Conservation (phyloP, 1,284 basidiomycete species). For the Xanthoconium separans region DNA sequence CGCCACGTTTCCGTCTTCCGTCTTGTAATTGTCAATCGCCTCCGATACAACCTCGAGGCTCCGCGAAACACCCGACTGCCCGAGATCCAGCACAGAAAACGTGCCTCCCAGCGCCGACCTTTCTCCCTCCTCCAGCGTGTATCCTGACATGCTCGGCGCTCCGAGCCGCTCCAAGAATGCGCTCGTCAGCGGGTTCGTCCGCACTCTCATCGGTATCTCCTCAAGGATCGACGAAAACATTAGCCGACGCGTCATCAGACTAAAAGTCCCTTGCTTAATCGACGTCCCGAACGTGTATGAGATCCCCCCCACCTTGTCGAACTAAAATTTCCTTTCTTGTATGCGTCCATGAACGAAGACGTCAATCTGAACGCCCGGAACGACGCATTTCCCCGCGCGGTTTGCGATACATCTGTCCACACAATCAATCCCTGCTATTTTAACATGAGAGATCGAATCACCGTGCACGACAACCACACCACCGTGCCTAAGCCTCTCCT, state of each 20-base stretch:
- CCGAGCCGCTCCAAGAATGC: conserved; percentile 82
- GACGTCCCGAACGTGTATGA: neutral
- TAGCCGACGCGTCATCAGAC: conserved; percentile 82
- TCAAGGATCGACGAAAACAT: conserved; percentile 90
- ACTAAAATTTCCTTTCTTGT: conserved; percentile 87
- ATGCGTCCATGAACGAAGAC: conserved; percentile 80
- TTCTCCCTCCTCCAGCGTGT: conserved; percentile 39
- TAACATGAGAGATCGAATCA: conserved; percentile 33
- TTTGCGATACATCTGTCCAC: conserved; percentile 63
- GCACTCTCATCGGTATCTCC: conserved; percentile 87
- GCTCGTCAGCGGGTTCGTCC: conserved; percentile 83
- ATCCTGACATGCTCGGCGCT: conserved; percentile 36
- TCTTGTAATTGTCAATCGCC: conserved; percentile 81
- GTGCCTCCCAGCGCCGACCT: conserved; percentile 48
- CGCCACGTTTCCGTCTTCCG: conserved; percentile 91
- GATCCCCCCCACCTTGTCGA: conserved; percentile 67
- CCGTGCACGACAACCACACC: conserved; percentile 92
- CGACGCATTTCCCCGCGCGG: conserved; percentile 82
- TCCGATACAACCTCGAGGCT: conserved; percentile 84
- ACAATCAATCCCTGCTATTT: conserved; percentile 12
- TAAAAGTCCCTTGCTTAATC: conserved; percentile 35
- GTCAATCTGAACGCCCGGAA: conserved; percentile 93
- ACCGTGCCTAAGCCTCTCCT: conserved; percentile 77
- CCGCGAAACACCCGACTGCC: conserved; percentile 57
- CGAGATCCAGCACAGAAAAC: conserved; percentile 61